Conservation (phyloP, 257 asterid species). For the Scutellaria galericulata region DNA sequence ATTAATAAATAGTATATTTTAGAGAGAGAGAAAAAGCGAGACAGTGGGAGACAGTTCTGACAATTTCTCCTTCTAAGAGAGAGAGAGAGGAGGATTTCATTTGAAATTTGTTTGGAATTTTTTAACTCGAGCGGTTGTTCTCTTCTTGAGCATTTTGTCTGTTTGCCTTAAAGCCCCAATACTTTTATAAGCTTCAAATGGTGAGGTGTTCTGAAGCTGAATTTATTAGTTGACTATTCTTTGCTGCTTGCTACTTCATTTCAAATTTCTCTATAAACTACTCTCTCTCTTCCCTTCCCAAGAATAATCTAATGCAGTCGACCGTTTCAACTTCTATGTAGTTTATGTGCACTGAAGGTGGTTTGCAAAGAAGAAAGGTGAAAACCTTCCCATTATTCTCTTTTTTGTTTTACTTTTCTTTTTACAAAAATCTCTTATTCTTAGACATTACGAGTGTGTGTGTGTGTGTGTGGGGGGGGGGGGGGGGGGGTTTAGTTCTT, state of each 20-base stretch:
- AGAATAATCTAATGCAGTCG: slow-evolving; percentile 26
- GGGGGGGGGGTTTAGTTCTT: slow-evolving; percentile 26
- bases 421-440: not conserved
- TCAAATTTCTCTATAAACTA: slow-evolving; percentile 27
- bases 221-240: slow-evolving; percentile 32
- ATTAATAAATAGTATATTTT: slow-evolving; percentile 22
- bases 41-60: slow-evolving; percentile 46
- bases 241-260: slow-evolving; percentile 27
- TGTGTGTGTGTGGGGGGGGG: slow-evolving; percentile 18
- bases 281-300: slow-evolving; percentile 15
- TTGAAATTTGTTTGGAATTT: slow-evolving; percentile 50
- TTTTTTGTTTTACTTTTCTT: not conserved
- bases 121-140: slow-evolving; percentile 32
- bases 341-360: slow-evolving; percentile 28
- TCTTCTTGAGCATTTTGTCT: slow-evolving; percentile 40
- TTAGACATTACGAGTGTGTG: slow-evolving; percentile 16
- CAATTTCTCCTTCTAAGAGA: slow-evolving; percentile 44
- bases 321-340: slow-evolving; percentile 44
- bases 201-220: slow-evolving; percentile 33
- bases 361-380: slow-evolving; percentile 27
- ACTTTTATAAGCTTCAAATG: slow-evolving; percentile 26
- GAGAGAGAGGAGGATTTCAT: slow-evolving; percentile 42
- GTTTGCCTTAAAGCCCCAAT: slow-evolving; percentile 34
- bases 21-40: slow-evolving; percentile 38
- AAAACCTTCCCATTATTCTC: slow-evolving; percentile 16